phyloP scores from a whole-genome alignment of 345 rosid species.

The Clausena lansium region DNA sequence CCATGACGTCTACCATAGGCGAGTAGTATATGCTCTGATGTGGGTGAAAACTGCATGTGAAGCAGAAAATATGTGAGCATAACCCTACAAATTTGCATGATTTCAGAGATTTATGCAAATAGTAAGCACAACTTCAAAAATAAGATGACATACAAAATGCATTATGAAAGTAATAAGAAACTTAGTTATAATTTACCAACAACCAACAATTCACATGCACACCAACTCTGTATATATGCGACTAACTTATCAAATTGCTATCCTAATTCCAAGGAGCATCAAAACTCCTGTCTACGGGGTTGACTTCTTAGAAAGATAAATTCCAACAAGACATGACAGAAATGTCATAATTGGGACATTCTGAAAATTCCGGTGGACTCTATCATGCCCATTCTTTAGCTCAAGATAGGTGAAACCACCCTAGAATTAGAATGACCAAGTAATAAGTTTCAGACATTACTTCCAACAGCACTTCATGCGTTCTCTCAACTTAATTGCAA shows the following conservation, averaged over 20 bases:
- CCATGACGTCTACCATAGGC: constrained; percentile 97
- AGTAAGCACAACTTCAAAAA: not conserved
- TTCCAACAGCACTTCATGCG: not conserved
- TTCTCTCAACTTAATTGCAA: not conserved
- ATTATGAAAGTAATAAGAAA: not conserved
- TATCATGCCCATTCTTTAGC: not conserved
- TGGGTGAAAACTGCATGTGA: constrained; percentile 86
- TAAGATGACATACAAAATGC: not conserved
- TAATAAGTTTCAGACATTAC: not conserved
- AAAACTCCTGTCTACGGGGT: not conserved
- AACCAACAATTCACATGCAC: not conserved
- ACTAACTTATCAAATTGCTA: not conserved
- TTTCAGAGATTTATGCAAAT: constrained; percentile 2
- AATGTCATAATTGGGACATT: not conserved
- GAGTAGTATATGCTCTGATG: constrained; percentile 88
- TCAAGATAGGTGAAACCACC: not conserved
- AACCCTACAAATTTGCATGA: not conserved
- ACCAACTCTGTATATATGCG: not conserved
- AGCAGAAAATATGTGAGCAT: constrained; percentile 12
- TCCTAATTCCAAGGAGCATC: not conserved
- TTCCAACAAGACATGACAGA: not conserved
- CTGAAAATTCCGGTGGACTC: not conserved
- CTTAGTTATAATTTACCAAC: not conserved
- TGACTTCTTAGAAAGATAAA: not conserved
- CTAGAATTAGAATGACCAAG: not conserved